Evolutionary conservation across 2,329 filamentous ascomycete genomes (phyloP).

Genomic region (Apiospora phragmitis): DNA sequence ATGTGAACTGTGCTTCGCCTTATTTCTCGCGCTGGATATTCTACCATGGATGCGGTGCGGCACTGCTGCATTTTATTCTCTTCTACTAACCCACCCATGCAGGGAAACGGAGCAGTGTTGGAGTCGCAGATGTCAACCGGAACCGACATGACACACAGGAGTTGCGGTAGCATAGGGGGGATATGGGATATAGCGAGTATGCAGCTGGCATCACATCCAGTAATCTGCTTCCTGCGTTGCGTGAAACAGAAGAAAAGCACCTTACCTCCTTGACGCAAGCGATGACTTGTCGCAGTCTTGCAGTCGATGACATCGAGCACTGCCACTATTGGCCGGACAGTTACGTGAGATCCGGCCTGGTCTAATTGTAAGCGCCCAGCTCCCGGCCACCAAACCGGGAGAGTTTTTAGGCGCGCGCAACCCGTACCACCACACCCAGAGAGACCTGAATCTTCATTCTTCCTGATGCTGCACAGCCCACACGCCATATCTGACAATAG

Average conservation of each 20-base stretch:
- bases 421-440: conserved; percentile 2
- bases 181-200: background rate
- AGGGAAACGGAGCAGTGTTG: background rate
- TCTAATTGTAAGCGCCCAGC: conserved; percentile 4
- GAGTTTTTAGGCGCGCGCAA: conserved; percentile 16
- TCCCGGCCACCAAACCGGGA: background rate
- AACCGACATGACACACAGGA: background rate
- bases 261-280: background rate
- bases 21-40: background rate
- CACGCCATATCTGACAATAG: background rate
- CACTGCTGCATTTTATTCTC: background rate
- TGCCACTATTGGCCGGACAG: conserved; percentile 16
- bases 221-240: conserved; percentile 7
- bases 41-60: background rate
- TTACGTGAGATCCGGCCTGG: conserved; percentile 7
- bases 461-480: background rate
- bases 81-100: background rate
- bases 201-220: conserved; percentile 9
- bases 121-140: background rate
- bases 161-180: background rate
- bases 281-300: background rate
- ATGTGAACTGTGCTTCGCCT: background rate
- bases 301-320: conserved; percentile 6
- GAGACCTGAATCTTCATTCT: background rate
- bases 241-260: conserved; percentile 8